Percentiles rank a stretch among this genome's conserved stretches.
Evolutionary conservation across 2,329 filamentous ascomycete genomes (phyloP).

Genomic region (Sporothrix inflata): DNA sequence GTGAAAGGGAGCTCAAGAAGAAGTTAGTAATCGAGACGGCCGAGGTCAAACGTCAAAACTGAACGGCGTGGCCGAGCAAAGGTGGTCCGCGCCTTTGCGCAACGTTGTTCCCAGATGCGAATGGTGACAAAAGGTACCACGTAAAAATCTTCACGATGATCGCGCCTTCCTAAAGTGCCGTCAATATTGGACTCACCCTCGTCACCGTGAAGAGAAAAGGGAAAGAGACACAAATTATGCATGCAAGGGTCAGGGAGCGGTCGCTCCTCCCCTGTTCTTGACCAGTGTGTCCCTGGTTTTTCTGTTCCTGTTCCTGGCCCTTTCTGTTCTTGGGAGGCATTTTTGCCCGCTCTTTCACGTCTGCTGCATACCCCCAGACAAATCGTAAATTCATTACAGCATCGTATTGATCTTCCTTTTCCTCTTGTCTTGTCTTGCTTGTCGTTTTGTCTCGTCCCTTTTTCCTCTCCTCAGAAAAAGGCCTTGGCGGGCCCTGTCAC

Average conservation of each 20-base stretch:
- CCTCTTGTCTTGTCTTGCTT: background rate
- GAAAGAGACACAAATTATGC: constrained; percentile 14
- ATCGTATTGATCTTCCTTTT: constrained; percentile 15
- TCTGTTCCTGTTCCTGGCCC: background rate
- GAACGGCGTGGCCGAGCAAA: constrained; percentile 2
- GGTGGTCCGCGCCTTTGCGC: background rate
- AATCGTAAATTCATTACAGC: constrained; percentile 15
- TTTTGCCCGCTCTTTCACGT: background rate
- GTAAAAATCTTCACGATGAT: background rate
- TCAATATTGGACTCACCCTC: constrained; percentile 21
- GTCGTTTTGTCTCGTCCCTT: background rate
- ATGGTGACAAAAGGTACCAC: background rate
- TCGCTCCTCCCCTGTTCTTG: constrained; percentile 6
- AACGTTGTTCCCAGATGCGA: background rate
- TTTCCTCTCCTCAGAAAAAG: background rate
- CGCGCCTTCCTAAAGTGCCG: constrained; percentile 16
- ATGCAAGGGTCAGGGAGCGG: constrained; percentile 18
- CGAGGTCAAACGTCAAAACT: background rate
- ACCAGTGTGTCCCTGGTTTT: background rate
- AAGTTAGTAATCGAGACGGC: background rate
- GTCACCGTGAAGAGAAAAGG: constrained; percentile 1
- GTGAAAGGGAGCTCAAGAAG: background rate
- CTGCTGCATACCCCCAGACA: background rate
- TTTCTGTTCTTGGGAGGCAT: background rate
- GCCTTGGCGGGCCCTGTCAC: constrained; percentile 11